phyloP scores from a whole-genome alignment of 2,329 filamentous ascomycete genomes.

The Talaromyces sp. region DNA sequence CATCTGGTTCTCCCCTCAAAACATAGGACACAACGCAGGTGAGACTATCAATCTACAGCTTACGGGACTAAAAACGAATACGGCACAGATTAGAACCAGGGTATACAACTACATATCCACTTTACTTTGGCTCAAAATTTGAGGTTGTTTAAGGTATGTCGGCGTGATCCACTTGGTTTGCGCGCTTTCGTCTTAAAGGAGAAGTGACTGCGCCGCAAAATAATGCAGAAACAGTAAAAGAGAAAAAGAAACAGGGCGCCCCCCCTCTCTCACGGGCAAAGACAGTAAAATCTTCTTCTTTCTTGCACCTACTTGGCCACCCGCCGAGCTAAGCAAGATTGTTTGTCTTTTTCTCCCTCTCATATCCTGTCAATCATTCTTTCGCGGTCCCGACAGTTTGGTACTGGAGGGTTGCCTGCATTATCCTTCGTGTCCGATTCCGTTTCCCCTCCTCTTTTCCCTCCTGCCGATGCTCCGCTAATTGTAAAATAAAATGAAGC shows the following conservation, averaged over 20 bases:
- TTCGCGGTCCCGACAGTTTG: conserved; percentile 17
- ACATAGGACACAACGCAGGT: not conserved
- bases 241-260: conserved; percentile 5
- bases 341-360: conserved; percentile 13
- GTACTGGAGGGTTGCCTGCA: conserved; percentile 18
- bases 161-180: conserved; percentile 9
- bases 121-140: not conserved
- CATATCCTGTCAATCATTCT: conserved; percentile 16
- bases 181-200: conserved; percentile 9
- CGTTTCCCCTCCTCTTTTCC: conserved; percentile 1
- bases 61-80: not conserved
- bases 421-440: not conserved
- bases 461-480: conserved; percentile 9
- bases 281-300: not conserved
- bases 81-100: not conserved
- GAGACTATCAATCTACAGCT: not conserved
- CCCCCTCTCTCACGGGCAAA: conserved; percentile 6
- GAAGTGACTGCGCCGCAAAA: conserved; percentile 18
- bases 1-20: not conserved
- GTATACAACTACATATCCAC: not conserved
- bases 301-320: conserved; percentile 3
- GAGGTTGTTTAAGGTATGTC: conserved; percentile 13
- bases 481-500: conserved; percentile 11
- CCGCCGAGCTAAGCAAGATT: conserved; percentile 15
- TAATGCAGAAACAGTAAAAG: conserved; percentile 9